These are phyloP conservation scores for Neopestalotiopsis clavispora DNA, from an alignment of 2,329 filamentous ascomycete genomes.

Conservation along the genomic window DNA sequence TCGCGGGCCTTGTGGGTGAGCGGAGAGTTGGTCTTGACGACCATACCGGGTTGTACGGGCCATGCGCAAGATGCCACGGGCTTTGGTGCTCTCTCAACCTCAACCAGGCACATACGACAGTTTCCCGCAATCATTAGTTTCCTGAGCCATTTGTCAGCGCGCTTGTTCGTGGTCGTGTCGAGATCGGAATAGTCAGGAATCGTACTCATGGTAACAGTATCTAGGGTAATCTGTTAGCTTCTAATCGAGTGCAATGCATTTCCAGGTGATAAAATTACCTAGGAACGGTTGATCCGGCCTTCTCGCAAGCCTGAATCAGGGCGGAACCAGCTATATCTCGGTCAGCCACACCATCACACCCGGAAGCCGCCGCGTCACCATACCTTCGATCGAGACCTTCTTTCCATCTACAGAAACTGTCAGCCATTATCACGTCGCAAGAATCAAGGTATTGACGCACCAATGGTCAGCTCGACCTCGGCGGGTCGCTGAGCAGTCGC, in stretches of 20 bases:
- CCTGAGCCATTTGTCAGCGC: constrained; percentile 58
- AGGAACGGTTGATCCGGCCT: constrained; percentile 88
- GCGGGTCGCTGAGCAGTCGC: constrained; percentile 78
- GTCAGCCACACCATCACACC: constrained; percentile 38
- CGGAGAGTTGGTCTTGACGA: constrained; percentile 97
- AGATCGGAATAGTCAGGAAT: constrained; percentile 34
- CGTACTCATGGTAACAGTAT: constrained; percentile 99
- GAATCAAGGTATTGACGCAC: constrained; percentile 55
- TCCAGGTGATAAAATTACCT: constrained; percentile 58
- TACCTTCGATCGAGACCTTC: constrained; percentile 98
- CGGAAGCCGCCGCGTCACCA: constrained; percentile 25
- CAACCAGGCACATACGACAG: constrained; percentile 99
- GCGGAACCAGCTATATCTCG: constrained; percentile 80
- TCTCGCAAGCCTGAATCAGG: constrained; percentile 98
- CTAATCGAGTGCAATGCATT: neutral
- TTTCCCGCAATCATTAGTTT: constrained; percentile 99
- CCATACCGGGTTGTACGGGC: constrained; percentile 98
- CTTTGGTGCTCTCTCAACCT: constrained; percentile 95
- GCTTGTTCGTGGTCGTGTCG: constrained; percentile 19
- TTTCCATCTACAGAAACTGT: constrained; percentile 75
- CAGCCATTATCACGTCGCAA: constrained; percentile 23
- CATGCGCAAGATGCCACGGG: constrained; percentile 98
- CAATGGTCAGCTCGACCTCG: constrained; percentile 96
- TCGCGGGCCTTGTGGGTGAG: constrained; percentile 97
- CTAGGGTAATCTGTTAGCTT: constrained; percentile 51